phyloP scores from a whole-genome alignment of 305 asterid species.

The Nicotiana rustica region DNA sequence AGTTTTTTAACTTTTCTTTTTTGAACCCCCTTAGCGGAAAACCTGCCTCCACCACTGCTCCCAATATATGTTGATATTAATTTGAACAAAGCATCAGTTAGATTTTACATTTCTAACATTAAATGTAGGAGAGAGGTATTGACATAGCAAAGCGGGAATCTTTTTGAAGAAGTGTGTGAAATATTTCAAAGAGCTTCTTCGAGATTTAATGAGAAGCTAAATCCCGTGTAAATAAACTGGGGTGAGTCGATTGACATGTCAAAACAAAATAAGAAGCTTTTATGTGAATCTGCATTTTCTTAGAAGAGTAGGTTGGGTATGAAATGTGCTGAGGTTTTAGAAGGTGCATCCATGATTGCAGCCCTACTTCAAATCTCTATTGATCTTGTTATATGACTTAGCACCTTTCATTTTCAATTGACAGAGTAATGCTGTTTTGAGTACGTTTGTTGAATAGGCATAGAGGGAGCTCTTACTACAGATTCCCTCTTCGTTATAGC shows the following conservation, averaged over 20 bases:
- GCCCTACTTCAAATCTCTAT: background rate
- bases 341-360: background rate
- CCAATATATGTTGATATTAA: background rate
- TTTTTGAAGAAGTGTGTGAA: background rate
- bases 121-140: background rate
- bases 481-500: background rate
- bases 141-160: background rate
- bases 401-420: background rate
- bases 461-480: background rate
- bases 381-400: background rate
- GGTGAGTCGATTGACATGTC: background rate
- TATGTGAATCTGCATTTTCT: background rate
- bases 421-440: background rate
- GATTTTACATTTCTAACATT: background rate
- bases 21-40: too few relatives aligned
- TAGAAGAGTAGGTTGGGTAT: slow-evolving; percentile 24
- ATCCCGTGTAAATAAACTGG: background rate
- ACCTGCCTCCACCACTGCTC: background rate
- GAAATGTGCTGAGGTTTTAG: background rate
- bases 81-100: background rate
- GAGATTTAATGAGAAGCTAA: slow-evolving; percentile 11
- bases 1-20: too few relatives aligned
- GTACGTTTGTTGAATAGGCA: background rate
- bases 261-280: background rate
- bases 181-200: background rate